Evolutionary conservation across 1,284 basidiomycete species (phyloP).

Genomic region (Rhodotorula sp.): DNA sequence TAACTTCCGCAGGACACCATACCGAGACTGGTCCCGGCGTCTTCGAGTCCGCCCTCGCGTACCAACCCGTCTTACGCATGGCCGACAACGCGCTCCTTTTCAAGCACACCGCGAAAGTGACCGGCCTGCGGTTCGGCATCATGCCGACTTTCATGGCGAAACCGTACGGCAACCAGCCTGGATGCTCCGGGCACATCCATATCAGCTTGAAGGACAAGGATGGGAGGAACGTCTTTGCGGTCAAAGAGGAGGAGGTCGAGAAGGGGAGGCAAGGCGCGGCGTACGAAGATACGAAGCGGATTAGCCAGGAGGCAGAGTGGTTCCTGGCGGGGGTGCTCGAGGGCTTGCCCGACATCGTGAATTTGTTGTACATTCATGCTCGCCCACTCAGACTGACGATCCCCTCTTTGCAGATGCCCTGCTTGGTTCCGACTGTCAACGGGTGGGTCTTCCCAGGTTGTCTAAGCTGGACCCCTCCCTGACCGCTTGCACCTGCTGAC

Average conservation of each 20-base stretch:
- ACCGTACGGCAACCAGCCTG: conserved; percentile 54
- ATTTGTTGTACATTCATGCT: conserved; percentile 24
- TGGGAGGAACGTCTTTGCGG: conserved; percentile 77
- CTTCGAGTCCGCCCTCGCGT: conserved; percentile 89
- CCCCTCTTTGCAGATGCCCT: conserved; percentile 44
- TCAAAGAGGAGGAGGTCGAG: conserved; percentile 61
- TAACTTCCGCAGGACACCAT: conserved; percentile 49
- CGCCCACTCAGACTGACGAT: neutral
- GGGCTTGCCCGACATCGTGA: conserved; percentile 71
- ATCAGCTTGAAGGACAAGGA: conserved; percentile 73
- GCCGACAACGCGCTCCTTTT: conserved; percentile 92
- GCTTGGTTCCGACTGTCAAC: conserved; percentile 47
- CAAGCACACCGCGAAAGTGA: conserved; percentile 83
- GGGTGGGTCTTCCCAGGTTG: conserved; percentile 6
- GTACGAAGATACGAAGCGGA: conserved; percentile 75
- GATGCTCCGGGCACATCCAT: conserved; percentile 72
- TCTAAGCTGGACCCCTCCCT: neutral
- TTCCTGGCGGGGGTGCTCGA: conserved; percentile 89
- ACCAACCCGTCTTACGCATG: conserved; percentile 72
- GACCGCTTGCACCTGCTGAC: conserved; percentile 55
- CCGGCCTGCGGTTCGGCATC: conserved; percentile 84
- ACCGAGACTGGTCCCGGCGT: conserved; percentile 84
- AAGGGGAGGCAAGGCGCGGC: conserved; percentile 66
- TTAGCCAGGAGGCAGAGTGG: conserved; percentile 81
- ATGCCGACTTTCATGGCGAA: conserved; percentile 93